Conservation (phyloP, 106 monocot species). For the Allium sativum region DNA sequence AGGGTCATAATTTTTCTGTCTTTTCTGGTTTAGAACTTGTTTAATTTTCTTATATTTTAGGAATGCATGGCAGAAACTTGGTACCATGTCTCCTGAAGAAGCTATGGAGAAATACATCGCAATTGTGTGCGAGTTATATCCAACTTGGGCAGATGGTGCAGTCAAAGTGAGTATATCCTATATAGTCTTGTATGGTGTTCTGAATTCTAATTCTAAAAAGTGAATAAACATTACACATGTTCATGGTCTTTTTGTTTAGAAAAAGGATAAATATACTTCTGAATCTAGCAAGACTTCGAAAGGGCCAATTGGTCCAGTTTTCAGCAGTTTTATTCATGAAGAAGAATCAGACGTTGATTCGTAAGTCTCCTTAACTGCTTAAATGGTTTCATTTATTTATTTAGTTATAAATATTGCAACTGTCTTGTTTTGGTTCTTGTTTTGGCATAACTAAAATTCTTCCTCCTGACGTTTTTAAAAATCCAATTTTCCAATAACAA, state of each 20-base stretch:
- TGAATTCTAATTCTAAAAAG: no score
- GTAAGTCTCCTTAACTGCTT: constrained; percentile 33
- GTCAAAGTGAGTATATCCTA: constrained; percentile 28
- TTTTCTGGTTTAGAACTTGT: neutral
- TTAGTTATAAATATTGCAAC: neutral
- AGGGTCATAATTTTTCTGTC: neutral
- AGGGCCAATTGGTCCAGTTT: constrained; percentile 92
- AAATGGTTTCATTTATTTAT: constrained; percentile 2
- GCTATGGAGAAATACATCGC: constrained; percentile 89
- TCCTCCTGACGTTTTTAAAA: no score
- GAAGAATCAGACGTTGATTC: constrained; percentile 51
- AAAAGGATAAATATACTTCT: constrained; percentile 30
- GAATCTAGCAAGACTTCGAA: constrained; percentile 36
- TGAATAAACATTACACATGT: no score
- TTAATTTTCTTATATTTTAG: constrained; percentile 27
- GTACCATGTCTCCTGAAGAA: constrained; percentile 94
- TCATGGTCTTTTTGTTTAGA: constrained; percentile 10
- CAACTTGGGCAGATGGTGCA: constrained; percentile 61
- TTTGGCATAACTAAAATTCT: no score
- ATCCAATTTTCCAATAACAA: no score
- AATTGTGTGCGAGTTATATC: constrained; percentile 64
- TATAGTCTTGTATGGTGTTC: neutral
- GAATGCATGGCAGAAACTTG: constrained; percentile 96
- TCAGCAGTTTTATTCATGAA: constrained; percentile 78
- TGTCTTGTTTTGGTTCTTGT: no score